Base-by-base conservation (phyloP, 2,329 filamentous ascomycete species). In the Endothia cerciana region DNA sequence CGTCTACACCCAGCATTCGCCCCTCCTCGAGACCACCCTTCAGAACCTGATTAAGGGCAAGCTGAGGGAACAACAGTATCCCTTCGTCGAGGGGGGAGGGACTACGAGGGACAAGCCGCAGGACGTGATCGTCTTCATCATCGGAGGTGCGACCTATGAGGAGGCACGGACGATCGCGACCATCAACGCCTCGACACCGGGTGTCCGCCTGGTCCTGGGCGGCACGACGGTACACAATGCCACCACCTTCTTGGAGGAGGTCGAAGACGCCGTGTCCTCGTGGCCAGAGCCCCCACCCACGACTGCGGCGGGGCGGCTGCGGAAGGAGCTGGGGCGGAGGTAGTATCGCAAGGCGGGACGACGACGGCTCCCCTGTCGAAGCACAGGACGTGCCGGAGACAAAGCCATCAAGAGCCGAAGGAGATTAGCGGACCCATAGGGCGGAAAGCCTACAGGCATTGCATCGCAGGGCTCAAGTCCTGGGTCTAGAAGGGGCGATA, bases 1-100 rank as follows among this genome's bases (percentile, higher is more conserved):
- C 72, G 95, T 99, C 36, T 99, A 99, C 77, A 99, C 95, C 0
- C 96, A 99, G 76, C 95, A 99, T 77, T 96, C 93, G 6, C 93
- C 96, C 0, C 85, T 93, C 28, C 79, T 99, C 19, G 94, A 97
- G 76, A 86, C 87, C 30, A 98, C 93, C 0, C 80, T 99, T 22
- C 94, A 97, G 75, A 94, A 94, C 72, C 82, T 99, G 61, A 94
- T 98, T 80, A 97, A 97, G 75, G 96, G 95, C 0, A 88, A 91
- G 38, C 79, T 99, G 66, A 91, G 89, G 72, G 92, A 97, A 73
- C 87, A 93, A 70, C 88, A 95, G 69, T 98, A 97, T 74, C 96
- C 95, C 0, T 99, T 98, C 74, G 87, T 98, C 5, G 95, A 98
- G 71, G 93, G 92, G 7, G 90, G 91, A 19, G 91, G 91, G 2